Evolutionary conservation across 2,329 filamentous ascomycete genomes (phyloP), one percentile per base, ranked within the genome.

Genomic region (Cladophialophora bantiana): DNA sequence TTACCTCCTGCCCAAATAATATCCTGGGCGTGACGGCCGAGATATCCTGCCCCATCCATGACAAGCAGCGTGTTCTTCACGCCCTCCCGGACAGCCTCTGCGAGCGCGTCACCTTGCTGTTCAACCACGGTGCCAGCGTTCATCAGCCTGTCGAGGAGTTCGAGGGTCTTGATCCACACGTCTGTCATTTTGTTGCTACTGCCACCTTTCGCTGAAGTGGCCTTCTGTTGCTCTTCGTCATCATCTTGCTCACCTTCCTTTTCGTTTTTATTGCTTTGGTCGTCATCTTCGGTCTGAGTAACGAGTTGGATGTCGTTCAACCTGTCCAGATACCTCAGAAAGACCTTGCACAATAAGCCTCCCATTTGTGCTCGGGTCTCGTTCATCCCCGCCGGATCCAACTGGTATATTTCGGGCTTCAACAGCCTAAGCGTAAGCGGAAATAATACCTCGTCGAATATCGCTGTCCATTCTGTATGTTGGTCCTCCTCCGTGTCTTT

Each of bases 11-110:
- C 56, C 7, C n/a, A 48, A 9, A 54, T 15, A 26, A 32, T 52
- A 35, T 57, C 57, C n/a, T 50, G 40, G 7, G 40, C 35, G 2
- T 42, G 48, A 12, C 63, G 64, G 15, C 54, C 89, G 4, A 99
- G 86, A 74, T 92, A 94, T 40, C 91, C 94, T 59, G 90, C 94
- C 76, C 90, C 95, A 5, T 91, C 89, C 93, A 99, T 97, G 74
- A 99, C 95, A 9, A 99, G 84, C 31, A 98, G 83, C 60, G 98
- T 93, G 72, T 99, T 99, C 81, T 99, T 99, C 65, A 99, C 82
- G 71, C 93, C 95, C 79, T 99, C 95, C 0, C 92, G 91, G 2
- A 98, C 93, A 12, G 95, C 94, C 82, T 99, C 95, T 79, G 96
- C 93, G 89, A 96, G 73, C 68, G 70, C 68, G 52, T 73, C 73